Evolutionary conservation across 768 basidiomycete genomes (phyloP).

Genomic region (Amanita exitialis): DNA sequence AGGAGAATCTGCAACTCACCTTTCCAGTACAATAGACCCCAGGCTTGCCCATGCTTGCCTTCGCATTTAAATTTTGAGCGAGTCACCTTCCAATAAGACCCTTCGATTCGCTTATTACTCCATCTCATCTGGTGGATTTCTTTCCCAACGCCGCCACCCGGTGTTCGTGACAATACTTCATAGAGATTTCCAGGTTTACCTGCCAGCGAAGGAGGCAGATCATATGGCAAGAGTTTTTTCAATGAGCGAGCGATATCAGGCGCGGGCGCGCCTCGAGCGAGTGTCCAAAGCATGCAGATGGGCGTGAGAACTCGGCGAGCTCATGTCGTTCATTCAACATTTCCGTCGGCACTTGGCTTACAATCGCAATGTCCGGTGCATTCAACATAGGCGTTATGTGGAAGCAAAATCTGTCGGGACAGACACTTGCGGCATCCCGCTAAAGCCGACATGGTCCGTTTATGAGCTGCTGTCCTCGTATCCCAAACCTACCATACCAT

Average conservation of each 20-base stretch:
- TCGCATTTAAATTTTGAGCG: conserved; percentile 60
- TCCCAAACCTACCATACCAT: conserved; percentile 51
- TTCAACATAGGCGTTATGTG: conserved; percentile 1
- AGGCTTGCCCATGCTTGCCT: conserved; percentile 72
- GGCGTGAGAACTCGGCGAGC: conserved; percentile 10
- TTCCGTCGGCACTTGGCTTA: conserved; percentile 9
- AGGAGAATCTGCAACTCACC: conserved; percentile 28
- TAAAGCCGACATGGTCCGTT: conserved; percentile 72
- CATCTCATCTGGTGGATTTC: conserved; percentile 68
- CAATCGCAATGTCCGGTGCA: conserved; percentile 6
- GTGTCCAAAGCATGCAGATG: conserved; percentile 27
- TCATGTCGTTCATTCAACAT: conserved; percentile 13
- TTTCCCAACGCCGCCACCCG: conserved; percentile 57
- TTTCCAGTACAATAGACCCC: conserved; percentile 75
- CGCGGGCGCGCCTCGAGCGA: conserved; percentile 4
- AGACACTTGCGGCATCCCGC: conserved; percentile 57
- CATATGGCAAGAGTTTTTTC: conserved; percentile 45
- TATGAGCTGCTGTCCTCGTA: conserved; percentile 69
- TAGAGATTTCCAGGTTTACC: conserved; percentile 55
- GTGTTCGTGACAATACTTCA: conserved; percentile 60
- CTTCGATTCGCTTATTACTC: conserved; percentile 52
- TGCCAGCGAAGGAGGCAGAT: conserved; percentile 52
- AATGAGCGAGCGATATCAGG: conserved; percentile 28
- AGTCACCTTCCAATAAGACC: conserved; percentile 72
- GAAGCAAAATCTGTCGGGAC: conserved; percentile 16